Percentiles rank a stretch among this genome's conserved stretches.
These are phyloP conservation scores for Calendula officinalis DNA, from an alignment of 129 eudicot genomes.

Conservation along the genomic window DNA sequence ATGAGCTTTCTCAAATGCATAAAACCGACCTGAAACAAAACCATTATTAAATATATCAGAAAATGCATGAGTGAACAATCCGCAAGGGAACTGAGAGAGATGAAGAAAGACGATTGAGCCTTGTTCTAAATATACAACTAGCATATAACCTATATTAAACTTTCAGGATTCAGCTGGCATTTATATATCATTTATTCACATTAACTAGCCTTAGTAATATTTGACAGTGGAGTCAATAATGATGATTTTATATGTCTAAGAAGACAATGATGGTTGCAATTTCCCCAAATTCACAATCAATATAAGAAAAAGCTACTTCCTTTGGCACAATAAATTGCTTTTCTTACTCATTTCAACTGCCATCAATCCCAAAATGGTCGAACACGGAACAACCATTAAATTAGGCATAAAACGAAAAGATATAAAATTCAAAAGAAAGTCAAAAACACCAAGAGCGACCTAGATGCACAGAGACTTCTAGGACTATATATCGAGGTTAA, in stretches of 20 bases:
- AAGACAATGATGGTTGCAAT: background rate
- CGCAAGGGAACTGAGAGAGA: too few relatives aligned
- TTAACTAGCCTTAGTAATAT: background rate
- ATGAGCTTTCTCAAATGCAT: conserved; percentile 14
- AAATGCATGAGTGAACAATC: background rate
- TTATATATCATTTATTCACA: background rate
- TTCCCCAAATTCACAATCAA: background rate
- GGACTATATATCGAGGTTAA: too few relatives aligned
- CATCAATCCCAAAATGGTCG: background rate
- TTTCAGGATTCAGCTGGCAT: background rate
- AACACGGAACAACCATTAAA: background rate
- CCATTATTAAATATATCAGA: background rate
- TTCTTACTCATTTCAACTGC: background rate
- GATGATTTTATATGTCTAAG: conserved; percentile 1
- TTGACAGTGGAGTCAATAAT: background rate
- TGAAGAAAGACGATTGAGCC: too few relatives aligned
- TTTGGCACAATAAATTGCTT: conserved; percentile 2
- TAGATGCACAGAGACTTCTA: too few relatives aligned
- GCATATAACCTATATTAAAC: background rate
- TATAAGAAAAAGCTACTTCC: background rate
- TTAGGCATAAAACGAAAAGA: conserved; percentile 6
- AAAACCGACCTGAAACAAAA: conserved; percentile 10
- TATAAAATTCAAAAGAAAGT: background rate
- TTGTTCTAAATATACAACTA: background rate
- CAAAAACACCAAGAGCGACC: too few relatives aligned